Percentiles rank a stretch among this genome's conserved stretches.
Conservation (phyloP, 179 eudicot genomes). For the Corrigiola litoralis region DNA sequence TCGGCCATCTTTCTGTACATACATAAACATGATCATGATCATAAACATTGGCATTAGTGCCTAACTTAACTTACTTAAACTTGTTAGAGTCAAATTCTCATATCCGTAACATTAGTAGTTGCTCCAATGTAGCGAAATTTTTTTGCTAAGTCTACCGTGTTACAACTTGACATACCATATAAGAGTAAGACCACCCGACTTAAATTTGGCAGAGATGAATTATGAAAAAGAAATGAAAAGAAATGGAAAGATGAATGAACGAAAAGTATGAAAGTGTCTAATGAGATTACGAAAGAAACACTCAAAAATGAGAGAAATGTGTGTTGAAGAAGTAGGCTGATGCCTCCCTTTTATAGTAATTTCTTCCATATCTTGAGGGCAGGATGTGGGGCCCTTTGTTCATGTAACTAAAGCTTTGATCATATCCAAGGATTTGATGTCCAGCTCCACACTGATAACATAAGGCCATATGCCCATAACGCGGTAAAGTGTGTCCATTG, state of each 20-base stretch:
- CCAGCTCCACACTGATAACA: no score
- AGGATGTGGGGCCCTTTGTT: constrained; percentile 14
- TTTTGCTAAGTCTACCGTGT: no score
- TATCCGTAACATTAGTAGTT: no score
- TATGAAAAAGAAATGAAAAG: not conserved
- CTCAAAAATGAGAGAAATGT: constrained; percentile 3
- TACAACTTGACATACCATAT: constrained; percentile 21
- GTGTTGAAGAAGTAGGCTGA: constrained; percentile 1
- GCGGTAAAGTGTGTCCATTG: no score
- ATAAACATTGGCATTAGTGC: not conserved
- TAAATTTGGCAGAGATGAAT: not conserved
- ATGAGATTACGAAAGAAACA: not conserved
- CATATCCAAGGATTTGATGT: no score
- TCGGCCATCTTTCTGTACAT: constrained; percentile 31
- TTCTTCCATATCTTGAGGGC: not conserved
- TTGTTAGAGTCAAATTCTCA: no score
- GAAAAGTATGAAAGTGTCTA: not conserved
- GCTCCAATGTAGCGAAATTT: no score
- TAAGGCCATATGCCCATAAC: no score
- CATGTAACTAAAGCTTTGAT: not conserved
- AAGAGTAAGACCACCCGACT: not conserved
- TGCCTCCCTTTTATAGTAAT: constrained; percentile 27
- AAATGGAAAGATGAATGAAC: not conserved
- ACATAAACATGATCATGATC: not conserved
- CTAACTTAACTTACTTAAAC: no score